These are phyloP conservation scores for Chlamydomonas eustigma DNA, from an alignment of 139 green algal genomes.

Conservation along the genomic window DNA sequence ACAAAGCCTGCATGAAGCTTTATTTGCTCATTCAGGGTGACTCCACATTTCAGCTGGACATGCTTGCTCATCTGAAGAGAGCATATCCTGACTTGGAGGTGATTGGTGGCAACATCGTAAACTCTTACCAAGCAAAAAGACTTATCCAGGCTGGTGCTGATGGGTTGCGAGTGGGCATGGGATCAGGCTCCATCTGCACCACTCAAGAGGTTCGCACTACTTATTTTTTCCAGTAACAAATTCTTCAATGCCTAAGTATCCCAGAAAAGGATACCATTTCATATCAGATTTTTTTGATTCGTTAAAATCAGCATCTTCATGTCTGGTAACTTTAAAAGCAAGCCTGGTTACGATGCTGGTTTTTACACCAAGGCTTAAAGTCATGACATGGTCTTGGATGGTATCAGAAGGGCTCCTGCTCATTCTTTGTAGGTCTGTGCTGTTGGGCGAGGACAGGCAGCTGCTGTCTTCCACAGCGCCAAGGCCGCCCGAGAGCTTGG, in stretches of 20 bases:
- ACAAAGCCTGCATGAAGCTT: too few species aligned
- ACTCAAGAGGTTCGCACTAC: constrained; percentile 76
- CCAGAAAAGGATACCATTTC: too few species aligned
- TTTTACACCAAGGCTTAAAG: too few species aligned
- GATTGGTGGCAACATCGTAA: constrained; percentile 95
- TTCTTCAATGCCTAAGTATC: too few species aligned
- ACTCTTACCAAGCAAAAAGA: constrained; percentile 53
- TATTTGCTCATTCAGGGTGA: too few species aligned
- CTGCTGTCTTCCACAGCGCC: constrained; percentile 86
- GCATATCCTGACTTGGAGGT: constrained; percentile 85
- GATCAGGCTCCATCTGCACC: constrained; percentile 97
- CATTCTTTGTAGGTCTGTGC: constrained; percentile 77
- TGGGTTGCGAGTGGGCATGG: constrained; percentile 94
- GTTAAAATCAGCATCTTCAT: too few species aligned
- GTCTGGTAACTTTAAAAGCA: too few species aligned
- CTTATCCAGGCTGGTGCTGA: constrained; percentile 88
- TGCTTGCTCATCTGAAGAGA: constrained; percentile 89
- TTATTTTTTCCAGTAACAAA: too few species aligned
- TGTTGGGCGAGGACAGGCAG: constrained; percentile 93
- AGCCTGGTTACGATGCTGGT: too few species aligned
- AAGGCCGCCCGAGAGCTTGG: constrained; percentile 55
- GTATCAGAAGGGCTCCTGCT: too few species aligned
- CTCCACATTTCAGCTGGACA: constrained; percentile 83
- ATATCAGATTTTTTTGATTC: too few species aligned
- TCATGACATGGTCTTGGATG: too few species aligned